A percentile compares a stretch with the other conserved stretches of the same genome.
phyloP scores from a whole-genome alignment of 176 grass and related monocot species.

The Areca catechu region DNA sequence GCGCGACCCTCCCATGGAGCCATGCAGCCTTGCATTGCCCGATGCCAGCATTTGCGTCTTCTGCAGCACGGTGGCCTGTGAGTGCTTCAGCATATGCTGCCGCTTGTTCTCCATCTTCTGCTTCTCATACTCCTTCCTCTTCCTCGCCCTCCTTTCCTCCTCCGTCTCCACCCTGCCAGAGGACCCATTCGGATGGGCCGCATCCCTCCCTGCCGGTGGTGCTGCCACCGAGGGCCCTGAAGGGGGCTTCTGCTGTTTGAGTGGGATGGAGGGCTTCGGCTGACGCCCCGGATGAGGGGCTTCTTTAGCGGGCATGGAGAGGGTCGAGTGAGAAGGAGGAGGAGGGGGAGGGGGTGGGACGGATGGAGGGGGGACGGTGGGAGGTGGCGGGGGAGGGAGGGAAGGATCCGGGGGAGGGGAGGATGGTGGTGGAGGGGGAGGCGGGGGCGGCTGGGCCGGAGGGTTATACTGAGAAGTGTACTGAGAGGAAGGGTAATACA shows the following conservation, averaged over 20 bases:
- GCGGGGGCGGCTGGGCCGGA: background rate
- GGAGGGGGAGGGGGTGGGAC: too few relatives aligned
- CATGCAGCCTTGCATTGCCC: constrained; percentile 7
- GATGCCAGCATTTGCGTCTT: constrained; percentile 47
- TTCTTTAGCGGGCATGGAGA: background rate
- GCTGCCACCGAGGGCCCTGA: too few relatives aligned
- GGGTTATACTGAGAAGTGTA: constrained; percentile 12
- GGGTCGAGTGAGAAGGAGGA: background rate
- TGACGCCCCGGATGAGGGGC: too few relatives aligned
- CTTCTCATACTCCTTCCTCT: constrained; percentile 80
- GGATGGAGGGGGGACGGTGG: too few relatives aligned
- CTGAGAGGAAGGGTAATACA: constrained; percentile 7
- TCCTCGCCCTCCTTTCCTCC: constrained; percentile 54
- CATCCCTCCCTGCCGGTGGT: too few relatives aligned
- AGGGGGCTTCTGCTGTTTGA: too few relatives aligned
- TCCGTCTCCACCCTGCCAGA: constrained; percentile 44
- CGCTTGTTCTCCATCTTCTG: constrained; percentile 68
- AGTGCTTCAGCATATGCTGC: constrained; percentile 62
- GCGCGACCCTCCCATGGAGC: constrained; percentile 21
- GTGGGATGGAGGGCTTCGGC: too few relatives aligned
- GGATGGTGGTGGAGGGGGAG: constrained; percentile 3
- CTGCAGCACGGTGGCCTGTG: constrained; percentile 70
- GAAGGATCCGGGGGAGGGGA: background rate
- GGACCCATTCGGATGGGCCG: background rate
- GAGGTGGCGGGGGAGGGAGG: constrained; percentile 1